A percentile compares a stretch with the other conserved stretches of the same genome.
Conservation (phyloP, 257 asterid genomes). For the Plantago elongata region DNA sequence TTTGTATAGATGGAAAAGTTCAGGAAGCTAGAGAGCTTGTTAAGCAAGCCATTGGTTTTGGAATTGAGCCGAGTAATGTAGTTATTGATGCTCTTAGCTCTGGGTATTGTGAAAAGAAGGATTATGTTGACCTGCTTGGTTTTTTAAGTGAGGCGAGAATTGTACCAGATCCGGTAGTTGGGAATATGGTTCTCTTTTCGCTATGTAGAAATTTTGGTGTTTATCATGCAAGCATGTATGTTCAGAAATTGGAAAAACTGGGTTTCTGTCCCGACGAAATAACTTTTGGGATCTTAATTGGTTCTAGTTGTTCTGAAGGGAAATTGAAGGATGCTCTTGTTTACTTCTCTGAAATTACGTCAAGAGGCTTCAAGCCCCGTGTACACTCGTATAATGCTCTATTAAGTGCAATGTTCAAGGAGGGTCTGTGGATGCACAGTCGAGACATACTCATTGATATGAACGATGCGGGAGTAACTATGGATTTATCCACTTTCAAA, state of each 20-base stretch:
- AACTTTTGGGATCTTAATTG: constrained; percentile 75
- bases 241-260: constrained; percentile 51
- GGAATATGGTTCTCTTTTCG: constrained; percentile 62
- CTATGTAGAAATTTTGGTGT: constrained; percentile 47
- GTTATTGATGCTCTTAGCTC: constrained; percentile 43
- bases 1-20: constrained; percentile 66
- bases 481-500: constrained; percentile 54
- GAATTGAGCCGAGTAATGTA: constrained; percentile 39
- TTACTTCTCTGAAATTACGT: constrained; percentile 52
- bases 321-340: constrained; percentile 49
- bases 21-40: constrained; percentile 73
- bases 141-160: constrained; percentile 49
- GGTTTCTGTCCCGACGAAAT: constrained; percentile 56
- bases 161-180: constrained; percentile 39
- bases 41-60: constrained; percentile 32
- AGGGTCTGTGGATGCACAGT: constrained; percentile 65
- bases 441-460: constrained; percentile 62
- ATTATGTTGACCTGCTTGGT: constrained; percentile 65
- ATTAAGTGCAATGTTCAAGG: constrained; percentile 62
- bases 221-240: constrained; percentile 42
- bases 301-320: constrained; percentile 62
- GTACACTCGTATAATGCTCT: constrained; percentile 70
- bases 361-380: constrained; percentile 58
- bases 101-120: constrained; percentile 78
- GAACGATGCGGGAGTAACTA: constrained; percentile 55